Percentiles rank a stretch among this genome's conserved stretches.
Evolutionary conservation across 768 basidiomycete species (phyloP).

Genomic region (Lactarius tabidus): DNA sequence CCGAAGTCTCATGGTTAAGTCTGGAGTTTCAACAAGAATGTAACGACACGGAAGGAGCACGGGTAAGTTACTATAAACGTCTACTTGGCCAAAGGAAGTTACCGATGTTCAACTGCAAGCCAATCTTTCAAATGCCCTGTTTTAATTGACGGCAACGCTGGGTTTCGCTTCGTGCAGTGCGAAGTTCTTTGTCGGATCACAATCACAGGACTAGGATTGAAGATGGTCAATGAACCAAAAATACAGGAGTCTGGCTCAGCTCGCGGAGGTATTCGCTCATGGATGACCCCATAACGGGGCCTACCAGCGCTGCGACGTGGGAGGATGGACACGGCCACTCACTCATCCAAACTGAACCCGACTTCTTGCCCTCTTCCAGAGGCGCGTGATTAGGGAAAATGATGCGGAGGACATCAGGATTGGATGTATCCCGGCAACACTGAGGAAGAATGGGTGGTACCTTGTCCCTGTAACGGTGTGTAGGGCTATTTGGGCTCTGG

Average conservation of each 20-base stretch:
- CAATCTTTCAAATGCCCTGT: not conserved
- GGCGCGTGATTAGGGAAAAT: not conserved
- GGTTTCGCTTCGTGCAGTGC: not conserved
- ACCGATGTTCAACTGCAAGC: not conserved
- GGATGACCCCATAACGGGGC: not conserved
- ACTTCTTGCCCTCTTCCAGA: not conserved
- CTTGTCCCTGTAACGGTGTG: not conserved
- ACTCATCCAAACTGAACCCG: not conserved
- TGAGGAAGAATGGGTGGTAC: not conserved
- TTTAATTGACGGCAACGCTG: not conserved
- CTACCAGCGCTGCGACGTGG: not conserved
- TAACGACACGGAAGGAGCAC: not conserved
- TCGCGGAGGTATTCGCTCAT: not conserved
- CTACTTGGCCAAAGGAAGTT: not conserved
- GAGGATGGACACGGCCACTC: not conserved
- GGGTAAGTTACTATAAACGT: not conserved
- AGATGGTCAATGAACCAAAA: not conserved
- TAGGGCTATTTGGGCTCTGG: not conserved
- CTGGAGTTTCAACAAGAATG: not conserved
- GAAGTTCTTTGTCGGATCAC: not conserved
- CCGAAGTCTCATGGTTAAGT: not conserved
- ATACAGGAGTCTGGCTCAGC: not conserved
- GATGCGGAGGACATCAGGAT: not conserved
- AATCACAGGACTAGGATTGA: not conserved
- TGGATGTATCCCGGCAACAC: not conserved